These are phyloP conservation scores for Borealophlyctis nickersoniae DNA, from an alignment of 192 early-diverging fungal genomes.

Conservation along the genomic window DNA sequence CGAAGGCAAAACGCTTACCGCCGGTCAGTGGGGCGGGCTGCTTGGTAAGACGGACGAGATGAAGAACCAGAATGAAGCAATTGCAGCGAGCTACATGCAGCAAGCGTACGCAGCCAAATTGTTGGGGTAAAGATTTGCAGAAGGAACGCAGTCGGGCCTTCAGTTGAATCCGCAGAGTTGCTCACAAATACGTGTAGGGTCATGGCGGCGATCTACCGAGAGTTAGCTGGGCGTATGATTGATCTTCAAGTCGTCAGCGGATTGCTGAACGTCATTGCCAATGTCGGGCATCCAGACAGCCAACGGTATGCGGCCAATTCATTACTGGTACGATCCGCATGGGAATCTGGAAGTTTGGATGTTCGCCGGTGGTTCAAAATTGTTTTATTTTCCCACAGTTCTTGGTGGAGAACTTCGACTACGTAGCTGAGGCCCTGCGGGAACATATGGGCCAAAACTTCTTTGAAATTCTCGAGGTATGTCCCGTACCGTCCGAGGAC, in stretches of 20 bases:
- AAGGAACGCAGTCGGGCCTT: not conserved
- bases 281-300: constrained; percentile 55
- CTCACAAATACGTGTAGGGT: constrained; percentile 30
- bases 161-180: no score
- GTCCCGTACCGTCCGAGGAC: not conserved
- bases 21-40: constrained; percentile 34
- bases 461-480: constrained; percentile 54
- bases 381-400: constrained; percentile 26
- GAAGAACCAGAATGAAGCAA: constrained; percentile 35
- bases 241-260: constrained; percentile 53
- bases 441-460: constrained; percentile 60
- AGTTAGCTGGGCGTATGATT: constrained; percentile 54
- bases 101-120: constrained; percentile 61
- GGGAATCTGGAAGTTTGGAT: not conserved
- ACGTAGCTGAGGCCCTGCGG: constrained; percentile 40
- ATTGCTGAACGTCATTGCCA: constrained; percentile 51
- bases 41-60: constrained; percentile 33
- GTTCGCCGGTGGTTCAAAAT: not conserved
- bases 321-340: constrained; percentile 32
- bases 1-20: constrained; percentile 32
- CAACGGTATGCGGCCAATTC: constrained; percentile 53
- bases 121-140: constrained; percentile 48
- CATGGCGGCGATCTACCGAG: constrained; percentile 42
- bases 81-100: constrained; percentile 51
- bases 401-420: constrained; percentile 42